Base-by-base conservation (phyloP, 345 rosid species). In the Linum lewisii region DNA sequence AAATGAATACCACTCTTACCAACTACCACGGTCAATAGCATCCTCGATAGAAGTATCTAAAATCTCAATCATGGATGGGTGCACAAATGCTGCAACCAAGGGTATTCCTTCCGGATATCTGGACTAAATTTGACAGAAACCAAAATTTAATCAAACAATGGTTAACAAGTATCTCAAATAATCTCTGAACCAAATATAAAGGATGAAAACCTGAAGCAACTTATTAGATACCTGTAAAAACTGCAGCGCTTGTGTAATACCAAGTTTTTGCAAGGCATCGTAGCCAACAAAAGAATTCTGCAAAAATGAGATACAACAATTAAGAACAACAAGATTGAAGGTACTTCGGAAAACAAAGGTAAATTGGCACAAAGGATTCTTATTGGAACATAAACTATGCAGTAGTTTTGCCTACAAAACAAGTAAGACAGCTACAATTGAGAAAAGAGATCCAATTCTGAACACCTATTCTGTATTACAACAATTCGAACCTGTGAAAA, bases 61-160 rank as follows among this genome's bases (percentile, higher is more conserved):
- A 87, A 92, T 92, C 78, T 88, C 98, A 67, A 76, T 80, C 82
- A 86, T 77, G 25, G 99, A 88, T 18, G 86, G 85, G 65, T 88
- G 97, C 66, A 81, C 83, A 75, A 88, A 92, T 64, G 75, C 82
- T 64, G 94, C 81, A 68, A 56, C 74, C 64, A 88, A 72, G 37
- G 93, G 85, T 60, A 68, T 79, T 58, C 97, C 97, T 72, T 88
- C 94, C 72, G 97, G 86, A 83, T 82, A 92, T 66, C 99, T 88
- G 77, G 94, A 87, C 99, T 92, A 86, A 69, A 88, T 66, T 72
- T 64, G 72, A 69, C 66, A 61, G 61, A 49, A 70, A 57, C 7
- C 38, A 26, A 11, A 24, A 54, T 67, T 61, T 66, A 67, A 75
- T 84, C 59, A 78, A 73, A 71, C 62, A 72, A 37, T 6, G 32